These are phyloP conservation scores for Cyclaneusma minus DNA, from an alignment of 2,329 filamentous ascomycete species.

Conservation along the genomic window DNA sequence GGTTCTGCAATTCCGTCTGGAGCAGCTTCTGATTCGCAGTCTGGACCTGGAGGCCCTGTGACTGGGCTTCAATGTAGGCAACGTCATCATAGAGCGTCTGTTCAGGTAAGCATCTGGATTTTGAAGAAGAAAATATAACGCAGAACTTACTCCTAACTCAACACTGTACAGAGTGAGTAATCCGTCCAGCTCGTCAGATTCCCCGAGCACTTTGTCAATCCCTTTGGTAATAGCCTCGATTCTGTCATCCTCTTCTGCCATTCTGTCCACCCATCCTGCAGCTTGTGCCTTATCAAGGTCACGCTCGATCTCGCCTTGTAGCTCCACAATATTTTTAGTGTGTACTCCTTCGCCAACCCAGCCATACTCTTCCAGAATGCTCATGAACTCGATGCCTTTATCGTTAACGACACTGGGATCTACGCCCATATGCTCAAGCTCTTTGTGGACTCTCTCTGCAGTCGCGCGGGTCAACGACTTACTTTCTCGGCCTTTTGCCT, in stretches of 20 bases:
- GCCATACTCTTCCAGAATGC: constrained; percentile 72
- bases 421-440: constrained; percentile 43
- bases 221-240: constrained; percentile 74
- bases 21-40: constrained; percentile 75
- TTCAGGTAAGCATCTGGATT: constrained; percentile 10
- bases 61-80: constrained; percentile 92
- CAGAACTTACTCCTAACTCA: constrained; percentile 70
- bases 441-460: constrained; percentile 18
- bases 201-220: constrained; percentile 78
- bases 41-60: constrained; percentile 91
- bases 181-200: constrained; percentile 93
- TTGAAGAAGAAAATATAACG: constrained; percentile 1
- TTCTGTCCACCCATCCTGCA: constrained; percentile 76
- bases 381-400: constrained; percentile 65
- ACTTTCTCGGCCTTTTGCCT: constrained; percentile 13
- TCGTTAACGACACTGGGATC: constrained; percentile 64
- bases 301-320: constrained; percentile 70
- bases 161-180: constrained; percentile 88
- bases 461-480: constrained; percentile 16
- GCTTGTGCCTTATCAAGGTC: constrained; percentile 85
- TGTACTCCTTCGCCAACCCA: constrained; percentile 72
- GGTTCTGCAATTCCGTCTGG: constrained; percentile 67
- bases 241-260: constrained; percentile 76
- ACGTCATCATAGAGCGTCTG: constrained; percentile 92
- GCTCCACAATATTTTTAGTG: constrained; percentile 58